phyloP scores from a whole-genome alignment of 306 rosid species.

The Fagus crenata region DNA sequence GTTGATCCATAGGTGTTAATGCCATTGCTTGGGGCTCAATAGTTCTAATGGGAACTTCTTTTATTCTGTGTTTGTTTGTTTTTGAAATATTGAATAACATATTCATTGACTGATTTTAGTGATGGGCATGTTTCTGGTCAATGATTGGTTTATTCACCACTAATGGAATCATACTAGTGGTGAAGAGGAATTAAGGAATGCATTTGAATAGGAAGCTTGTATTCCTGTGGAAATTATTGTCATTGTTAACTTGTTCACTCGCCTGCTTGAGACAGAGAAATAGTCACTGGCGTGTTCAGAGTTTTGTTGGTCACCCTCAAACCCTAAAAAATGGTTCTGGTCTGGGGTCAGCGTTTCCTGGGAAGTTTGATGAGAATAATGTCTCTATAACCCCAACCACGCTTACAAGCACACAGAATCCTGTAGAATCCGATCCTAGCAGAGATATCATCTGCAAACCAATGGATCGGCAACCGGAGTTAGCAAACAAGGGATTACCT shows the following conservation, averaged over 20 bases:
- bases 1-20: slow-evolving; percentile 10
- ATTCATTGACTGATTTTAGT: background rate
- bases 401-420: slow-evolving; percentile 53
- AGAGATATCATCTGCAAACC: slow-evolving; percentile 55
- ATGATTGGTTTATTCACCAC: background rate
- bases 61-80: background rate
- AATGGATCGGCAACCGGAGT: slow-evolving; percentile 62
- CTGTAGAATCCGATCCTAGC: slow-evolving; percentile 55
- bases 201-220: slow-evolving; percentile 14
- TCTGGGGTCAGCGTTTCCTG: slow-evolving; percentile 61
- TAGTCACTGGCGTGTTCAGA: slow-evolving; percentile 95
- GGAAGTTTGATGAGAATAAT: slow-evolving; percentile 75
- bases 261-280: slow-evolving; percentile 66
- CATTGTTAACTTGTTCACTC: slow-evolving; percentile 20
- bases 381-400: slow-evolving; percentile 58
- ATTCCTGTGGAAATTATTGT: slow-evolving; percentile 21
- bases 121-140: background rate
- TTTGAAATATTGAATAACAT: background rate
- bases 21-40: background rate
- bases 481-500: slow-evolving; percentile 58
- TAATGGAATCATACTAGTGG: slow-evolving; percentile 9
- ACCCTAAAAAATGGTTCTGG: slow-evolving; percentile 63
- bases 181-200: slow-evolving; percentile 3
- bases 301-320: slow-evolving; percentile 67
- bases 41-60: background rate